A percentile compares a stretch with the other conserved stretches of the same genome.
Conservation (phyloP, 345 rosid species). For the Citrus australasica region DNA sequence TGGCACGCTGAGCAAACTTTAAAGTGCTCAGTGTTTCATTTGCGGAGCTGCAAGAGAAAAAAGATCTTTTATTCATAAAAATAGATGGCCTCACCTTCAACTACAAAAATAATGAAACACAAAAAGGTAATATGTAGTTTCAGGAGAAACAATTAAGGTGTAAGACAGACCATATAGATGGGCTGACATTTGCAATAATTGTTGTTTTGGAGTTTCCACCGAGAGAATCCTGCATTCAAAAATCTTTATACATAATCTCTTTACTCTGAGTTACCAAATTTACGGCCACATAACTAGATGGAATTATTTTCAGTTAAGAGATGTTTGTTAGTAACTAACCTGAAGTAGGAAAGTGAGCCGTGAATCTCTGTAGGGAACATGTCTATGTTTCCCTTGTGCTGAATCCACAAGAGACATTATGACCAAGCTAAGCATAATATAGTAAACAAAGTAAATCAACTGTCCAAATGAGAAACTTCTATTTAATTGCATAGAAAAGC, state of each 20-base stretch:
- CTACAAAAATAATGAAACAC: not conserved
- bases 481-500: not conserved
- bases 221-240: constrained; percentile 74
- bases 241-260: not conserved
- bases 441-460: constrained; percentile 7
- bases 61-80: not conserved
- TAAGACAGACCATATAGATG: constrained; percentile 71
- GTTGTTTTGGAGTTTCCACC: constrained; percentile 97
- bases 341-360: constrained; percentile 94
- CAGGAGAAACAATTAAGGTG: constrained; percentile 7
- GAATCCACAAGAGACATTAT: constrained; percentile 95
- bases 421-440: constrained; percentile 58
- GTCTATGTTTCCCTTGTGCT: constrained; percentile 93
- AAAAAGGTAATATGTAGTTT: not conserved
- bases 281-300: not conserved
- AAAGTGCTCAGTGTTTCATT: constrained; percentile 92
- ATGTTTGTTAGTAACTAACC: constrained; percentile 41
- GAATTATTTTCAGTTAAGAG: constrained; percentile 11
- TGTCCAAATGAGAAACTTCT: not conserved
- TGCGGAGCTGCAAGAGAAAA: constrained; percentile 56
- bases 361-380: constrained; percentile 96
- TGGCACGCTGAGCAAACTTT: constrained; percentile 96
- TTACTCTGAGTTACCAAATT: constrained; percentile 1
- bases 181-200: constrained; percentile 93
- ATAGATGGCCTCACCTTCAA: not conserved